Base-by-base conservation (phyloP, 768 basidiomycete species). In the Tylopilus plumbeoviolaceoides region DNA sequence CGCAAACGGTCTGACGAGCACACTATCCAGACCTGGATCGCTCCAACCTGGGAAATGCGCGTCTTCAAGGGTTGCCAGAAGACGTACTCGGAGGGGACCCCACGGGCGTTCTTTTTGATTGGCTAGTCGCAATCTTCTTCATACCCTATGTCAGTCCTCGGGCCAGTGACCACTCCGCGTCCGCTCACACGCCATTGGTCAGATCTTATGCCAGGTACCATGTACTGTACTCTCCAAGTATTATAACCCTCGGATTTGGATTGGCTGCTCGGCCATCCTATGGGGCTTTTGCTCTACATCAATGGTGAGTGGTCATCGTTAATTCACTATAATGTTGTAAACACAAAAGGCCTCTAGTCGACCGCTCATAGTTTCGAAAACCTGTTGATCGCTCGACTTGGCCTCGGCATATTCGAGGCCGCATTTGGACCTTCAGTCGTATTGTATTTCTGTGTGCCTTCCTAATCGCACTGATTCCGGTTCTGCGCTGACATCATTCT, bases 11-110 rank as follows among this genome's bases (percentile, higher is more conserved):
- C 41, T 51, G 42, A 51, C 47, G 15, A 9, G 31, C 17, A 28
- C 18, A 46, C 15, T 30, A 18, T 49, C 33, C 45, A 72, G 68
- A 83, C 64, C 74, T 92, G 46, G 89, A 91, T 66, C 80, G 90
- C 49, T 83, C 85, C 0, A 90, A 90, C 63, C 63, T 90, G 39
- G 89, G 89, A 15, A 91, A 91, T 63, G 89, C 89, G 44, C 78
- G 88, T 47, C 72, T 90, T 36, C 86, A 86, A 69, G 84, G 86
- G 11, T 69, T 91, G 12, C 78, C 84, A 4, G 64, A 79, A 36
- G 85, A 90, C 54, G 70, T 74, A 12, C 79, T 91, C 12, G 76
- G 76, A 12, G 87, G 87, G 7, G 89, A 90, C 60, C 78, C 78
- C 9, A 83, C 81, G 0, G 87, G 89, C 1, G 56, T 75, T 21